Evolutionary conservation across 2,329 filamentous ascomycete genomes (phyloP).

Genomic region (Alternaria alternata): DNA sequence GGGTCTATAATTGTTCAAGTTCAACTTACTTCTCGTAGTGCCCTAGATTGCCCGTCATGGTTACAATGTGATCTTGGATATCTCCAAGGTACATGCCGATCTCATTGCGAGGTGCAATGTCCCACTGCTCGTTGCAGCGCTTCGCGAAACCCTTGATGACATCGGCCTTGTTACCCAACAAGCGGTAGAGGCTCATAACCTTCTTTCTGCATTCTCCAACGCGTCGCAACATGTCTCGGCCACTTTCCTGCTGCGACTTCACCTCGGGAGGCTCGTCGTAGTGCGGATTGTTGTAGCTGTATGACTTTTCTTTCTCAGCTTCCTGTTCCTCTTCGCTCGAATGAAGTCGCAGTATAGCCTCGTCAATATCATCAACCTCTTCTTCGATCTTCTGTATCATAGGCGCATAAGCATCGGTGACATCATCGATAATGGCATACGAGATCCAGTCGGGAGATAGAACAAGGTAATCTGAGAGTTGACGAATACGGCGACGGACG

Average conservation of each 20-base stretch:
- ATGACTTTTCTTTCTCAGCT: conserved; percentile 34
- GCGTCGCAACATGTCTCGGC: conserved; percentile 86
- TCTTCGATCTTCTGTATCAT: conserved; percentile 93
- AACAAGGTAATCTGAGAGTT: conserved; percentile 91
- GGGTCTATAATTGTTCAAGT: neutral
- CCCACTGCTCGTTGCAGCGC: conserved; percentile 97
- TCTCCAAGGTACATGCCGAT: conserved; percentile 98
- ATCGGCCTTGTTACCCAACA: conserved; percentile 96
- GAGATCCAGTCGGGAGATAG: conserved; percentile 97
- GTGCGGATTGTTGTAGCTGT: conserved; percentile 43
- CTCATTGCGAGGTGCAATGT: conserved; percentile 91
- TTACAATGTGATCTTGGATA: conserved; percentile 98
- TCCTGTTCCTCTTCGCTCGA: conserved; percentile 57
- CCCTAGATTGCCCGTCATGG: conserved; percentile 94
- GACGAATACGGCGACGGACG: conserved; percentile 89
- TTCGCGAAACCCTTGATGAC: conserved; percentile 99
- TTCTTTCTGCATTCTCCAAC: conserved; percentile 96
- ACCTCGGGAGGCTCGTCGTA: conserved; percentile 47
- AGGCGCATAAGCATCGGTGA: conserved; percentile 94
- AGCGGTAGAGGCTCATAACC: conserved; percentile 92
- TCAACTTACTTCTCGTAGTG: conserved; percentile 90
- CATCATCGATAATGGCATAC: conserved; percentile 97
- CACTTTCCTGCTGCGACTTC: conserved; percentile 55
- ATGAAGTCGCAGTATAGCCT: conserved; percentile 85
- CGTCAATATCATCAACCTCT: conserved; percentile 96